These are phyloP conservation scores for Tanacetum coccineum DNA, from an alignment of 129 eudicot species.

Conservation along the genomic window DNA sequence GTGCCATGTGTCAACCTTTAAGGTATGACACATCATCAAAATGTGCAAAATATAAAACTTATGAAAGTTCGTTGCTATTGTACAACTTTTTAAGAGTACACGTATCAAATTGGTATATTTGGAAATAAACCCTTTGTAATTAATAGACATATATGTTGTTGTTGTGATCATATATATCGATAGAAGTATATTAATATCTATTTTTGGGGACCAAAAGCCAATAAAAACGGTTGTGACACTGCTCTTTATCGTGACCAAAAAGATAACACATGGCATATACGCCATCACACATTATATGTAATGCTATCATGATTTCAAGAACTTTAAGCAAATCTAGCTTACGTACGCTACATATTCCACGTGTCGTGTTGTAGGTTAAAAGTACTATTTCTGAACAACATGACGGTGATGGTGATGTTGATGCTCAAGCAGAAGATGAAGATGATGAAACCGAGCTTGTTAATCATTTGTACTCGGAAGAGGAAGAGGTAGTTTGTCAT, in stretches of 20 bases:
- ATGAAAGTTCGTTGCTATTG: too few relatives aligned
- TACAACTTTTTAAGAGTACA: too few relatives aligned
- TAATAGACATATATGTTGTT: too few relatives aligned
- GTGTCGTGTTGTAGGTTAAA: slow-evolving; percentile 22
- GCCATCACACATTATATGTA: not conserved
- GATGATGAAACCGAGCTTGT: slow-evolving; percentile 67
- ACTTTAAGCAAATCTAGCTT: too few relatives aligned
- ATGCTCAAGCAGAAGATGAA: slow-evolving; percentile 1
- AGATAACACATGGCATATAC: slow-evolving; percentile 13
- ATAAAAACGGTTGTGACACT: slow-evolving; percentile 27
- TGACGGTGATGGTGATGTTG: slow-evolving; percentile 24
- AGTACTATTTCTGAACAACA: slow-evolving; percentile 17
- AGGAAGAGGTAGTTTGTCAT: slow-evolving; percentile 61
- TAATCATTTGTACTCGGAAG: slow-evolving; percentile 64
- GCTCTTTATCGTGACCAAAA: slow-evolving; percentile 28
- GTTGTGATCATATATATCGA: too few relatives aligned
- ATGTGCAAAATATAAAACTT: too few relatives aligned
- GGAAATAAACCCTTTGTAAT: too few relatives aligned
- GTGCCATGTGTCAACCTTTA: too few relatives aligned
- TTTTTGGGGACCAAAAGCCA: slow-evolving; percentile 15
- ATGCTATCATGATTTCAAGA: not conserved
- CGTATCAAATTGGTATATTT: too few relatives aligned
- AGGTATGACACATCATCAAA: too few relatives aligned
- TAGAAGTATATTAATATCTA: too few relatives aligned
- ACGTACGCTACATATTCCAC: slow-evolving; percentile 11